phyloP scores from a whole-genome alignment of 257 asterid species.

The Nemophila menziesii region DNA sequence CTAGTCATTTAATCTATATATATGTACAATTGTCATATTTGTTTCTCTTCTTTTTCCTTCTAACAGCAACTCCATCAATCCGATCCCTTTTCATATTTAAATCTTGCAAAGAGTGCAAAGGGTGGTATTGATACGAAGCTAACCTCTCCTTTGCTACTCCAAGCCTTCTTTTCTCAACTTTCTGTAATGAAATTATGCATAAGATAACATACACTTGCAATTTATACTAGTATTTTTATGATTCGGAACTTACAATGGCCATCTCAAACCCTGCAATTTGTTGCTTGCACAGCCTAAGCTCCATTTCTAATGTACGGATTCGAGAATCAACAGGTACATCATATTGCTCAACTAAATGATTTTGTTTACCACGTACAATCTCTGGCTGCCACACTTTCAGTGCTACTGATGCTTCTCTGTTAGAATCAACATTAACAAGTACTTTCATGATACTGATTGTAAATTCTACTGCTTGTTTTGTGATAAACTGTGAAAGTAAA shows the following conservation, averaged over 20 bases:
- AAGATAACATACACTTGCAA: background rate
- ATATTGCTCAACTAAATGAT: slow-evolving; percentile 58
- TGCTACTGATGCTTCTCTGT: slow-evolving; percentile 74
- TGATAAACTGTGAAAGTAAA: background rate
- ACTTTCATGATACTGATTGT: background rate
- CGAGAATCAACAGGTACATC: slow-evolving; percentile 53
- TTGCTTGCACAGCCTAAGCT: slow-evolving; percentile 71
- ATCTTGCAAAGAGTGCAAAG: slow-evolving; percentile 56
- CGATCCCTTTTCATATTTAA: slow-evolving; percentile 12
- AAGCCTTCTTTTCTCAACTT: slow-evolving; percentile 39
- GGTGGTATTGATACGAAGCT: slow-evolving; percentile 68
- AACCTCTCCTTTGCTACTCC: slow-evolving; percentile 43
- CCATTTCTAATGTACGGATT: slow-evolving; percentile 68
- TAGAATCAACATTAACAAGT: slow-evolving; percentile 4
- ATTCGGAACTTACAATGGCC: slow-evolving; percentile 44
- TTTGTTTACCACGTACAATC: slow-evolving; percentile 55
- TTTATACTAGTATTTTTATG: background rate
- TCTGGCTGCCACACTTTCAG: slow-evolving; percentile 94
- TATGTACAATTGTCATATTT: too few relatives aligned
- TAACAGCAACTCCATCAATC: slow-evolving; percentile 17
- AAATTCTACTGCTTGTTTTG: background rate
- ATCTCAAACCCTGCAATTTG: slow-evolving; percentile 50
- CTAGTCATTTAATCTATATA: too few relatives aligned
- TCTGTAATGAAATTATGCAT: slow-evolving; percentile 34
- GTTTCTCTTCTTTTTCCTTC: slow-evolving; percentile 27